A percentile compares a stretch with the other conserved stretches of the same genome.
Evolutionary conservation across 1,284 basidiomycete species (phyloP).

Genomic region (Microbotryomycetes sp.): DNA sequence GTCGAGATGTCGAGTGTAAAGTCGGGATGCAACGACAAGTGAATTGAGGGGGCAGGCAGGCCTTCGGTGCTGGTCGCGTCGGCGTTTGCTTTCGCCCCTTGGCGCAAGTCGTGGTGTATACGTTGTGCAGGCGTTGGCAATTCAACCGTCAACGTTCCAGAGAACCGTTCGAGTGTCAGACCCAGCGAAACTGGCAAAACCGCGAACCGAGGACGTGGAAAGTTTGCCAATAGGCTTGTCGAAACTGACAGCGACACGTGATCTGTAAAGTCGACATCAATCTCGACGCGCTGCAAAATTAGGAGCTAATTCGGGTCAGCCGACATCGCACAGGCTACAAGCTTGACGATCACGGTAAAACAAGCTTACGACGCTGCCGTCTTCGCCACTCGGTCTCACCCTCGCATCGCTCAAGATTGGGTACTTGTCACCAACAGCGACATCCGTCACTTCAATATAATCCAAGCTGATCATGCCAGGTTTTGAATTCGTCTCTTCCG

Average conservation of each 20-base stretch:
- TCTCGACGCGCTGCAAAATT: constrained; percentile 47
- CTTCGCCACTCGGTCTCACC: constrained; percentile 51
- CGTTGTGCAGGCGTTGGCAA: constrained; percentile 1
- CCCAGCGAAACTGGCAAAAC: constrained; percentile 52
- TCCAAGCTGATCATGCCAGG: constrained; percentile 28
- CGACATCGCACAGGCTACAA: too few species aligned
- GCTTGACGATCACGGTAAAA: too few species aligned
- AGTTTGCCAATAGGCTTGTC: constrained; percentile 53
- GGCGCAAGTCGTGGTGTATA: constrained; percentile 13
- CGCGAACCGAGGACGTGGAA: constrained; percentile 52
- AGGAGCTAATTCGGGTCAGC: neutral
- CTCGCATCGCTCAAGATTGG: constrained; percentile 47
- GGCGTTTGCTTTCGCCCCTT: constrained; percentile 14
- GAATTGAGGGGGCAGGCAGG: constrained; percentile 43
- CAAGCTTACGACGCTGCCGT: constrained; percentile 48
- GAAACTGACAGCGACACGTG: constrained; percentile 50
- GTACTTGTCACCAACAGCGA: constrained; percentile 50
- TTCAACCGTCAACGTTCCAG: constrained; percentile 47
- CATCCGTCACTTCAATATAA: constrained; percentile 48
- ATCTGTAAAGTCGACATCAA: constrained; percentile 53
- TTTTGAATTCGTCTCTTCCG: constrained; percentile 18
- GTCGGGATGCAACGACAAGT: constrained; percentile 52
- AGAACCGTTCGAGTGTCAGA: constrained; percentile 50
- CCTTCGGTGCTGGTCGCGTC: too few species aligned
- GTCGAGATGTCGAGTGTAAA: constrained; percentile 52